A percentile compares a stretch with the other conserved stretches of the same genome.
These are phyloP conservation scores for Podaxis sp. DNA, from an alignment of 768 basidiomycete species.

Conservation along the genomic window DNA sequence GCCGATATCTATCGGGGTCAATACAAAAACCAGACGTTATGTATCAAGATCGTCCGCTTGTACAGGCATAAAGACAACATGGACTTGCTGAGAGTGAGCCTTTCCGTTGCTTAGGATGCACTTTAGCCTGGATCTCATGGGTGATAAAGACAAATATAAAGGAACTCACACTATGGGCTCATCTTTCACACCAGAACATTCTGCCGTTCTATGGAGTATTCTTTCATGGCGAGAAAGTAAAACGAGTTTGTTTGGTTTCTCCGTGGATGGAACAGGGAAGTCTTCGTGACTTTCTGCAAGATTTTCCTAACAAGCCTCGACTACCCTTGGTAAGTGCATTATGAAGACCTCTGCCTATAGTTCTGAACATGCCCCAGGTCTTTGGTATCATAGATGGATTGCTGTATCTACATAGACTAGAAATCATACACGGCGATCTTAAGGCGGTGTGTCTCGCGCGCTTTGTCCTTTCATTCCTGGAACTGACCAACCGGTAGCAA, in stretches of 20 bases:
- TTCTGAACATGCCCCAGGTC: neutral
- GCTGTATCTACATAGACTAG: neutral
- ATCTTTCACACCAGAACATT: constrained; percentile 33
- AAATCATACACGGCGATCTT: neutral
- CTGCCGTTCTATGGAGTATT: constrained; percentile 35
- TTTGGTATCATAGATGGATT: neutral
- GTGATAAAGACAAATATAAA: neutral
- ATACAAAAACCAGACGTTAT: neutral
- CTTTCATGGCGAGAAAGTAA: neutral
- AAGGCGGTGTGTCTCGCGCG: neutral
- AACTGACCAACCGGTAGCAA: neutral
- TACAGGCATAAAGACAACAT: neutral
- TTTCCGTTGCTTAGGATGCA: neutral
- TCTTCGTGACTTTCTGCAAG: constrained; percentile 16
- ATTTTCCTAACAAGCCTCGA: constrained; percentile 9
- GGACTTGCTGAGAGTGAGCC: neutral
- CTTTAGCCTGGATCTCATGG: neutral
- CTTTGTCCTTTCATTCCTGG: neutral
- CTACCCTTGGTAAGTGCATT: constrained; percentile 14
- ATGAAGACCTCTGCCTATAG: neutral
- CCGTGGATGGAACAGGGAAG: constrained; percentile 24
- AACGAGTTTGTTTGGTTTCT: constrained; percentile 18
- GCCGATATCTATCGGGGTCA: neutral
- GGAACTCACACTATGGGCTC: constrained; percentile 35
- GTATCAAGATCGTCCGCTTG: neutral